Conservation (phyloP, 1,139 yeast genomes). For the Suhomyces choctaworum region DNA sequence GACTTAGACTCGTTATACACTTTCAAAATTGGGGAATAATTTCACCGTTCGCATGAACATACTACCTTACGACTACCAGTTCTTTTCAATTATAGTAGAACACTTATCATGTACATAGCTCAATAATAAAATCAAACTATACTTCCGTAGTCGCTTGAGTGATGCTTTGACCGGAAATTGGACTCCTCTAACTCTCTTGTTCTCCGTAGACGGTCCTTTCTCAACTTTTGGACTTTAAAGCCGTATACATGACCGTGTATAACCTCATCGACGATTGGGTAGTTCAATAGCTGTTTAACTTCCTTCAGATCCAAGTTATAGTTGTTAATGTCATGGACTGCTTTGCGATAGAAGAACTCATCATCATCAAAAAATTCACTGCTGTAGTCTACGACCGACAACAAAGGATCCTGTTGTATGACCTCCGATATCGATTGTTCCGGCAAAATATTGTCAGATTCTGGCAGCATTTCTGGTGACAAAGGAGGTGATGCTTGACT, state of each 20-base stretch:
- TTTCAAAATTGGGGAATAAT: slow-evolving; percentile 42
- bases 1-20: slow-evolving; percentile 46
- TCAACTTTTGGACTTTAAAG: slow-evolving; percentile 41
- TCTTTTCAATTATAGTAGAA: too few relatives aligned
- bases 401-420: slow-evolving; percentile 24
- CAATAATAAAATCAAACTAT: slow-evolving; percentile 17
- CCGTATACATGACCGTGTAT: slow-evolving; percentile 46
- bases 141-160: slow-evolving; percentile 26
- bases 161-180: slow-evolving; percentile 12
- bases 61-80: too few relatives aligned
- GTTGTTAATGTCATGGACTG: slow-evolving; percentile 39
- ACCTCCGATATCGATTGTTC: slow-evolving; percentile 25
- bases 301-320: slow-evolving; percentile 41
- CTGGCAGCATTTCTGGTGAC: slow-evolving; percentile 15
- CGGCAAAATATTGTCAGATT: slow-evolving; percentile 4
- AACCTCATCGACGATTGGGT: slow-evolving; percentile 49
- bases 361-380: slow-evolving; percentile 44
- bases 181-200: slow-evolving; percentile 7
- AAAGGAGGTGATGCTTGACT: slow-evolving; percentile 27
- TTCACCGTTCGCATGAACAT: too few relatives aligned
- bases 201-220: slow-evolving; percentile 23
- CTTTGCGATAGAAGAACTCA: slow-evolving; percentile 36
- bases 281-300: slow-evolving; percentile 38
- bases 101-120: background rate
- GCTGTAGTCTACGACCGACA: slow-evolving; percentile 30